Evolutionary conservation across 2,329 filamentous ascomycete genomes (phyloP).

Genomic region (Beauveria medogensis): DNA sequence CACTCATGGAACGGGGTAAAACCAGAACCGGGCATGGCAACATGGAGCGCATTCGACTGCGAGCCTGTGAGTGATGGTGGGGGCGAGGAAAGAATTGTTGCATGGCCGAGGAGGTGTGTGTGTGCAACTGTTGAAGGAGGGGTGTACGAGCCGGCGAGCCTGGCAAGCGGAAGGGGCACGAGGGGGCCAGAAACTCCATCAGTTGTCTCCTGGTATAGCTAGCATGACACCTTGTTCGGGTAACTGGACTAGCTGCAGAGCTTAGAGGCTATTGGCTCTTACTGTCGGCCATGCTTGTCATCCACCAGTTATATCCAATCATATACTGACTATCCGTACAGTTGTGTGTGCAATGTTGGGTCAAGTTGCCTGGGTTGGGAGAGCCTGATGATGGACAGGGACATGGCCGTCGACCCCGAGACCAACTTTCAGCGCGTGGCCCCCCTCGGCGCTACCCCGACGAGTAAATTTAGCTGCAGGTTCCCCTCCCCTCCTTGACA

Average conservation of each 20-base stretch:
- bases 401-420: neutral
- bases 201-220: neutral
- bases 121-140: neutral
- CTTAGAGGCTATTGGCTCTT: neutral
- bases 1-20: neutral
- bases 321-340: no score
- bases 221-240: neutral
- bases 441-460: neutral
- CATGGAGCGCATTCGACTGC: slow-evolving; percentile 1
- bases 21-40: neutral
- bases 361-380: neutral
- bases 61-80: neutral
- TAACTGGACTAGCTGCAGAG: neutral
- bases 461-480: neutral
- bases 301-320: neutral
- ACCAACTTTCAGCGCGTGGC: neutral
- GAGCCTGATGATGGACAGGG: neutral
- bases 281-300: neutral
- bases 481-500: neutral
- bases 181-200: slow-evolving; percentile 1
- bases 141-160: neutral
- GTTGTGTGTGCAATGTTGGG: neutral
- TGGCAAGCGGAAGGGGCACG: neutral
- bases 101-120: slow-evolving; percentile 1
- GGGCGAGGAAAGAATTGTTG: neutral